These are phyloP conservation scores for Massariosphaeria phaeospora DNA, from an alignment of 495 filamentous ascomycete species.

Conservation along the genomic window DNA sequence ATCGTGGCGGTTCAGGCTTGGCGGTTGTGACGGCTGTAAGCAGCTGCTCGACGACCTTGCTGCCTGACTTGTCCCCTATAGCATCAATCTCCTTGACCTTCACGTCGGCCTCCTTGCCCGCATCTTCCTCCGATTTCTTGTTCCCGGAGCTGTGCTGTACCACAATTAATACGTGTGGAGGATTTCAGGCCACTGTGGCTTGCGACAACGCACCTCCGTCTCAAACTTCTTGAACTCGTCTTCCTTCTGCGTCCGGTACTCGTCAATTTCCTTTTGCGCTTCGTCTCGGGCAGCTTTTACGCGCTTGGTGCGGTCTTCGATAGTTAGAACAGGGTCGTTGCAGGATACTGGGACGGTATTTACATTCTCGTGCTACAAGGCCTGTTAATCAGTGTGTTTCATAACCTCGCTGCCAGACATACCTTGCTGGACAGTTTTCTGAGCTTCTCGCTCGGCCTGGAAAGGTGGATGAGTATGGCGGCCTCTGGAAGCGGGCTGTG, in stretches of 20 bases:
- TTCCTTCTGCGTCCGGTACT: conserved; percentile 85
- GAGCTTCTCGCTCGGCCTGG: conserved; percentile 95
- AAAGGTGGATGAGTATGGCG: conserved; percentile 37
- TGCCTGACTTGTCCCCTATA: conserved; percentile 70
- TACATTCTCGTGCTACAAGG: conserved; percentile 67
- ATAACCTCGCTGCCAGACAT: conserved; percentile 20
- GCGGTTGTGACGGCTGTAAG: conserved; percentile 73
- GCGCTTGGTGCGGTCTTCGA: conserved; percentile 79
- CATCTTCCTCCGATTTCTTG: conserved; percentile 81
- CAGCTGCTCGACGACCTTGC: conserved; percentile 74
- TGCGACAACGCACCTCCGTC: conserved; percentile 70
- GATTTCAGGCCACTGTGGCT: not conserved
- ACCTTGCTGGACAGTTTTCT: conserved; percentile 98
- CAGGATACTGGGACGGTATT: conserved; percentile 14
- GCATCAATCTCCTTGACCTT: conserved; percentile 77
- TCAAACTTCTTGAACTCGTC: conserved; percentile 94
- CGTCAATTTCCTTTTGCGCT: conserved; percentile 96
- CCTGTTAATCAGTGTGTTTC: not conserved
- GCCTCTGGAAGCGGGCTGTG: conserved; percentile 14
- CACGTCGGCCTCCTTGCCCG: conserved; percentile 71
- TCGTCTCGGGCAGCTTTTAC: conserved; percentile 93
- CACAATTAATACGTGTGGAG: too few species aligned
- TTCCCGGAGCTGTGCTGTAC: conserved; percentile 79
- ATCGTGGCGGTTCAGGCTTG: conserved; percentile 52
- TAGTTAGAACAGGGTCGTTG: not conserved